Evolutionary conservation across 106 monocot genomes (phyloP), one percentile per base, ranked within the genome.

Genomic region (Acorus calamus): DNA sequence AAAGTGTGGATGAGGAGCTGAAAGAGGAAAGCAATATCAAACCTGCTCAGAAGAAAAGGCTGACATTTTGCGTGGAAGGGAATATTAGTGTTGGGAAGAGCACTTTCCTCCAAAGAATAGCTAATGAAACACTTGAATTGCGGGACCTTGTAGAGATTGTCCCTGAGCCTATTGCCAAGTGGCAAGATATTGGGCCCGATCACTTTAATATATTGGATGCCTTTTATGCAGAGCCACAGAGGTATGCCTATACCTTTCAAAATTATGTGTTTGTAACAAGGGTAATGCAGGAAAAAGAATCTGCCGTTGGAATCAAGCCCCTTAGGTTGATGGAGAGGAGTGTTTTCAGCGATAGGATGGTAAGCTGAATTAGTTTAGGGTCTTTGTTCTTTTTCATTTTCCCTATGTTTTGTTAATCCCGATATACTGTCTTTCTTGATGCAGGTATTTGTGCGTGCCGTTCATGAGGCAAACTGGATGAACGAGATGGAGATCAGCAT

Each of bases 391-490:
- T 4, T 59, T 14, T 28, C 45, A 14, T 12, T 59, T 49, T 14
- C 44, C 52, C 44, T 53, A 45, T 44, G 45, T 11, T 62, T 49
- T 59, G 11, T 4, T 60, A 41, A 11, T 44, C 2, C 59, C 9
- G 0, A n/a, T 69, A 14, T 13, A 9, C 44, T 52, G 63, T 44
- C 4, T 6, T 50, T 12, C 11, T 47, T 14, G 13, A n/a, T 66
- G 0, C 64, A 98, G 98, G 98, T 98, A 10, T 98, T 98, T 76
- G 98, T 98, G 11, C 80, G 98, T 57, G 92, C 98, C 51, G 92
- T 98, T 65, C 85, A 98, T 73, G 96, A 98, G 79, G 91, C 96
- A 6, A 98, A 98, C 3, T 98, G 96, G 96, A 98, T 98, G 91
- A 88, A 85, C 64, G 87, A 91, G 67, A 98, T 98, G 98, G 98